Base-by-base conservation (phyloP, 2,329 filamentous ascomycete genomes). In the Pyrenophora seminiperda region DNA sequence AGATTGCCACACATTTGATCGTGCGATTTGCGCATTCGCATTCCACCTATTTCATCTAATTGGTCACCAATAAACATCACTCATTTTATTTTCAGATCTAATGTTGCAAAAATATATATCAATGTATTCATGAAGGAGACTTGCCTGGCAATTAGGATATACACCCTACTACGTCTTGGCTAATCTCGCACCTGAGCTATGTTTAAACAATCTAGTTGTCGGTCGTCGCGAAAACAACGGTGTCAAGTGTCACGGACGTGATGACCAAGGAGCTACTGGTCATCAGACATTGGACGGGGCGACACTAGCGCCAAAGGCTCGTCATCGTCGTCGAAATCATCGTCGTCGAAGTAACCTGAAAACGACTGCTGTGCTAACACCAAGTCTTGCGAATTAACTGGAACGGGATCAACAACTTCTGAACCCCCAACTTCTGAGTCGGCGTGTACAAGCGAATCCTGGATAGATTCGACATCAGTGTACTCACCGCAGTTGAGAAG, bases 221-320 rank as follows among this genome's bases (percentile, higher is more conserved):
- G 24, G 30, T 14, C 20, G 18, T 43, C 6, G 22, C 30, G 19
- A 43, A 14, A 11, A 18, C 14, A 15, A 33, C 41, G 7, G 14
- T 18, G 18, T 34, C 41, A 27, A 4, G 19, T 19, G 41, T 33
- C 41, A 5, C n/a, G 18, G 30, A 43, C 30, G 19, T 13, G 30
- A 37, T 13, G 30, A 37, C 37, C 32, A 20, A 18, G 14, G 22
- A 9, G 15, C 32, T 34, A 19, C 11, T 29, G 15, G 13, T 22
- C 41, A 36, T 15, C 13, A 44, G 13, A 14, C 13, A 37, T 17
- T n/a, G 41, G 41, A 4, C 9, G 41, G 19, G 32, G 41, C 32
- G 32, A 44, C 18, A 32, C 32, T 44, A 37, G 41, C 6, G 32
- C 22, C 15, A 30, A 30, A 15, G 31, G 41, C 41, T 44, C 32